Base-by-base conservation (phyloP, 2,329 filamentous ascomycete species). In the Microsporum audouinii region DNA sequence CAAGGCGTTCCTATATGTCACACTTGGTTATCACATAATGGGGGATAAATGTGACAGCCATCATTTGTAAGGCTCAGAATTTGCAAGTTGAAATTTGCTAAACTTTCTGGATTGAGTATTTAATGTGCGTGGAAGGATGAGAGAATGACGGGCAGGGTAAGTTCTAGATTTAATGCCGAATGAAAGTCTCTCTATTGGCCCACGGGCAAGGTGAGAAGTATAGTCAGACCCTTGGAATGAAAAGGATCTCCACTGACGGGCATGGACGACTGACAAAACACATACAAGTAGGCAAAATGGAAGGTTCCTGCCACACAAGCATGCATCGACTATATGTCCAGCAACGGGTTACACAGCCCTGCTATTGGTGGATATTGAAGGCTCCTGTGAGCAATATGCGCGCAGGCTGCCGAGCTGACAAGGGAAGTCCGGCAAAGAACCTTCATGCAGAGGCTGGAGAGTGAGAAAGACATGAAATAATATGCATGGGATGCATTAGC, bases 301-400 rank as follows among this genome's bases (percentile, higher is more conserved):
- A 17, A 31, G 49, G 14, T 8, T 36, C 49, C 33, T n/a, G n/a
- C 31, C 31, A 34, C 49, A 55, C 33, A 31, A 55, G 49, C 33
- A 33, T 55, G 49, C 33, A 33, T 55, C 31, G 31, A 4, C 31
- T 2, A 23, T 10, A 31, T 17, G 7, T 38, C 49, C 31, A 55
- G 49, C 23, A 55, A 36, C 29, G 12, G 49, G 57, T 49, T 59
- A 59, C 57, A 49, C 57, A 23, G 57, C 23, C 12, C 27, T 51
- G 39, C 41, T 17, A 59, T 59, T 59, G 57, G 57, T 59, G 57
- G 31, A 34, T 36, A 17, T 58, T 17, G 36, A 34, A 10, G 39
- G 34, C 29, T 29, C n/a, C 27, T 36, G 47, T 10, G 27, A 36
- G 31, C 33, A 59, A 59, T 45, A 36, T 49, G 12, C 41, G 41